phyloP scores from a whole-genome alignment of 768 basidiomycete genomes.

The Lentinula raphanica region DNA sequence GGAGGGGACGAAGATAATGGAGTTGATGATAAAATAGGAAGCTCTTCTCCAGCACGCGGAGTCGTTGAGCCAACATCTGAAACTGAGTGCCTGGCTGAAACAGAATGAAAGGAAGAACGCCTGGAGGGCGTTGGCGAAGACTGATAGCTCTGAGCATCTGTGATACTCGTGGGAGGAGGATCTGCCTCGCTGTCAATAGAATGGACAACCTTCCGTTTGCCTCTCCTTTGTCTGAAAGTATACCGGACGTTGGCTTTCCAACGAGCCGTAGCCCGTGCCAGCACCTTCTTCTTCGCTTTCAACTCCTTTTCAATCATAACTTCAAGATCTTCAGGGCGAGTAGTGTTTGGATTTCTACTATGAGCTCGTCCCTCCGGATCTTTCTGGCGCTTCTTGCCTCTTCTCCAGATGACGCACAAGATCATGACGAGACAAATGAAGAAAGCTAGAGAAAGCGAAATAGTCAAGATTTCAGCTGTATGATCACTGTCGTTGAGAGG shows the following conservation, averaged over 20 bases:
- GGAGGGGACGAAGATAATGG: conserved; percentile 13
- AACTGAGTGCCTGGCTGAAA: background rate
- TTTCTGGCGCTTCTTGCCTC: conserved; percentile 28
- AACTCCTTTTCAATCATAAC: conserved; percentile 38
- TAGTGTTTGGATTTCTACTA: conserved; percentile 23
- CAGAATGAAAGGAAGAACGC: conserved; percentile 1
- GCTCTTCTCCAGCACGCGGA: background rate
- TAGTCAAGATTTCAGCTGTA: conserved; percentile 45
- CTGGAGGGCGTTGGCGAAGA: background rate
- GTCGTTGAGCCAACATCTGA: background rate
- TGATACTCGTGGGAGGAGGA: background rate
- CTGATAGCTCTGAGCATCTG: background rate
- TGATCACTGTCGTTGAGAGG: conserved; percentile 21
- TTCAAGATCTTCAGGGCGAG: conserved; percentile 20
- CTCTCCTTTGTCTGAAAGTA: conserved; percentile 54
- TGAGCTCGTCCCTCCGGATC: conserved; percentile 51
- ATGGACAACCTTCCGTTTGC: conserved; percentile 27
- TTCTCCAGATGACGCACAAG: conserved; percentile 57
- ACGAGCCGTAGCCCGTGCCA: conserved; percentile 60
- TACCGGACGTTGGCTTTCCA: conserved; percentile 64
- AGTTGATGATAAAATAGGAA: conserved; percentile 6
- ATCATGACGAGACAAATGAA: conserved; percentile 59
- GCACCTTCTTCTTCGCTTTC: conserved; percentile 50
- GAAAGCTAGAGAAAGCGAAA: conserved; percentile 60
- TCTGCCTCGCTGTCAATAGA: background rate